Evolutionary conservation across 371 early-diverging fungal genomes (phyloP).

Genomic region (Mucor racemosus): DNA sequence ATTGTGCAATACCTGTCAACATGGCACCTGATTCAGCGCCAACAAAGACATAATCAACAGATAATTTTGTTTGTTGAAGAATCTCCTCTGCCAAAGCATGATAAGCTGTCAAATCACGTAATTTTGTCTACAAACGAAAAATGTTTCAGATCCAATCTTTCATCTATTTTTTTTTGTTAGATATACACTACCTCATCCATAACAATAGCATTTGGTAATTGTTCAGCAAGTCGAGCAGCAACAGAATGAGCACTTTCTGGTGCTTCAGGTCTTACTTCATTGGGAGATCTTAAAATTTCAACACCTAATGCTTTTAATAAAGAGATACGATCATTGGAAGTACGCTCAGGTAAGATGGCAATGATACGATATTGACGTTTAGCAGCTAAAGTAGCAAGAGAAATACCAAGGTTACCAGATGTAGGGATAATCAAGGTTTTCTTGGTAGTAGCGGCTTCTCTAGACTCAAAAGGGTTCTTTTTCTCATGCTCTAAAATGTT

Average conservation of each 20-base stretch:
- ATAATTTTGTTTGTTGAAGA: conserved; percentile 60
- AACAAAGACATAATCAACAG: conserved; percentile 68
- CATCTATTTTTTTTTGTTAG: background rate
- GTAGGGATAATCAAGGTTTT: conserved; percentile 74
- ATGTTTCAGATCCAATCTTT: background rate
- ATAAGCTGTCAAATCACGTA: conserved; percentile 31
- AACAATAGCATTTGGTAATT: conserved; percentile 61
- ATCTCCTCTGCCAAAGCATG: conserved; percentile 69
- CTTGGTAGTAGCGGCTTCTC: conserved; percentile 30
- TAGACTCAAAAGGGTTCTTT: conserved; percentile 19
- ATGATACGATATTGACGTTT: conserved; percentile 59
- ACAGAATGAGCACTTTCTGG: conserved; percentile 74
- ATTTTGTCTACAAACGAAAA: conserved; percentile 19
- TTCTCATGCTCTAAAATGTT: conserved; percentile 17
- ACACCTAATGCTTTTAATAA: conserved; percentile 76
- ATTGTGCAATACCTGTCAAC: conserved; percentile 65
- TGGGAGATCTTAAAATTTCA: conserved; percentile 79
- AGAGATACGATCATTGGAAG: conserved; percentile 71
- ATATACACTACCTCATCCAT: conserved; percentile 64
- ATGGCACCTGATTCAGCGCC: conserved; percentile 78
- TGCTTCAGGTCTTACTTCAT: conserved; percentile 72
- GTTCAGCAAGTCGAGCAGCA: conserved; percentile 65
- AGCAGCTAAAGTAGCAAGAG: conserved; percentile 52
- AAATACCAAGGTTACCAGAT: conserved; percentile 71
- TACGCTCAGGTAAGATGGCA: conserved; percentile 75